A percentile compares a stretch with the other conserved stretches of the same genome.
phyloP scores from a whole-genome alignment of 345 rosid species.

The Syzygium aromaticum region DNA sequence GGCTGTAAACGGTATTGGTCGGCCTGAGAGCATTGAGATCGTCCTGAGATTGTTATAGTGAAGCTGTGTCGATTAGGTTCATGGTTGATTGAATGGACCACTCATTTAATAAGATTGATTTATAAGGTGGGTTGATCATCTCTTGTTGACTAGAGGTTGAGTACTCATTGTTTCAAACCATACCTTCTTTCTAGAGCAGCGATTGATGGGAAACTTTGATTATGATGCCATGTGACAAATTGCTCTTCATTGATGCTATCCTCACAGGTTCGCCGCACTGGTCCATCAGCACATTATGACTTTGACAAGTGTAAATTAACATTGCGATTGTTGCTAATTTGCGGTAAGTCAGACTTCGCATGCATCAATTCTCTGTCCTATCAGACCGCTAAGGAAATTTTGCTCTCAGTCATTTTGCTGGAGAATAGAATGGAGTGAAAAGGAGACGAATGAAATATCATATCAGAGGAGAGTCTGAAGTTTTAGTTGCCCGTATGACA shows the following conservation, averaged over 20 bases:
- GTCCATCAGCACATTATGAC: neutral
- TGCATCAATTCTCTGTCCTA: neutral
- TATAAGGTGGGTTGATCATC: neutral
- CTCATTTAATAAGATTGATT: neutral
- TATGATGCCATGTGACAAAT: neutral
- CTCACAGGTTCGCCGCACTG: neutral
- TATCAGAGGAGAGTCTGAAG: neutral
- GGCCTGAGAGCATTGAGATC: neutral
- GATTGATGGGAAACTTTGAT: neutral
- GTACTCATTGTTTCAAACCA: neutral
- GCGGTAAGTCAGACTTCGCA: neutral
- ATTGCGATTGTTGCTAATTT: neutral
- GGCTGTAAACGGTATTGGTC: neutral
- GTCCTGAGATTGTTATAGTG: neutral
- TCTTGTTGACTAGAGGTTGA: neutral
- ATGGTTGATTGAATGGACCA: neutral
- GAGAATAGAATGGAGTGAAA: neutral
- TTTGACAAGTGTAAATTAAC: neutral
- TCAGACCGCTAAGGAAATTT: neutral
- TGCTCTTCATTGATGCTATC: neutral
- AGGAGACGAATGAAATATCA: neutral
- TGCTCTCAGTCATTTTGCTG: neutral
- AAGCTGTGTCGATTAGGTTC: neutral
- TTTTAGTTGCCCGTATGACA: neutral
- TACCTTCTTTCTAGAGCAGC: neutral